Evolutionary conservation across 2,329 filamentous ascomycete genomes (phyloP).

Genomic region (Claviceps africana): DNA sequence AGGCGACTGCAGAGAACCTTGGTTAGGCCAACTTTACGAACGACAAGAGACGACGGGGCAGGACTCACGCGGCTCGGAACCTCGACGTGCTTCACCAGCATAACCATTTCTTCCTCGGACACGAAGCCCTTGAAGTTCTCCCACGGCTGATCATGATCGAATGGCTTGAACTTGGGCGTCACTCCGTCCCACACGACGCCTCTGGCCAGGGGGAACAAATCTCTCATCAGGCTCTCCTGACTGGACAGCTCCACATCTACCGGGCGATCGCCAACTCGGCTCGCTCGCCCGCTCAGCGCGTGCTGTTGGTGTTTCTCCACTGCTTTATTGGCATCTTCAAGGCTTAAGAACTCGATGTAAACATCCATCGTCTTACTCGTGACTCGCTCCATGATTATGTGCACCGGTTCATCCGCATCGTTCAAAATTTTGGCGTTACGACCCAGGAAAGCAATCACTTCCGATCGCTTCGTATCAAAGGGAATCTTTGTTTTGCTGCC

Average conservation of each 20-base stretch:
- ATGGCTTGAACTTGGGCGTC: conserved; percentile 25
- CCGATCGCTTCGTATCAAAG: conserved; percentile 36
- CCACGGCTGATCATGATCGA: conserved; percentile 28
- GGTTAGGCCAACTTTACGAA: neutral
- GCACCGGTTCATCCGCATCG: conserved; percentile 40
- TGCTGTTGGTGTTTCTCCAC: conserved; percentile 34
- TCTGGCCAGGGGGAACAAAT: conserved; percentile 45
- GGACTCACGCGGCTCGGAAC: conserved; percentile 44
- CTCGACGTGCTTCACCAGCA: conserved; percentile 51
- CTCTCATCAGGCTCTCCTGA: conserved; percentile 42
- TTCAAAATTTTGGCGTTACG: conserved; percentile 41
- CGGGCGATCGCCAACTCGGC: conserved; percentile 41
- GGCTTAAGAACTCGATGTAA: conserved; percentile 42
- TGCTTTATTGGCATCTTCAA: conserved; percentile 38
- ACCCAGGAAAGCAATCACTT: conserved; percentile 45
- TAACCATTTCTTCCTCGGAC: conserved; percentile 46
- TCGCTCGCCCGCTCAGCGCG: conserved; percentile 23
- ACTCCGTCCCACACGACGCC: conserved; percentile 41
- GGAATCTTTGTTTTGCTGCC: conserved; percentile 32
- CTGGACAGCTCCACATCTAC: conserved; percentile 44
- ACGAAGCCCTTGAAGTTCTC: conserved; percentile 46
- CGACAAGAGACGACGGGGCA: neutral
- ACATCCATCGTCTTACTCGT: conserved; percentile 49
- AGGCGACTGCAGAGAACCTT: conserved; percentile 31
- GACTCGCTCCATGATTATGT: conserved; percentile 51